Percentiles rank a stretch among this genome's conserved stretches.
Evolutionary conservation across 352 stramenopile species (phyloP).

Genomic region (Phytophthora pinifolia): DNA sequence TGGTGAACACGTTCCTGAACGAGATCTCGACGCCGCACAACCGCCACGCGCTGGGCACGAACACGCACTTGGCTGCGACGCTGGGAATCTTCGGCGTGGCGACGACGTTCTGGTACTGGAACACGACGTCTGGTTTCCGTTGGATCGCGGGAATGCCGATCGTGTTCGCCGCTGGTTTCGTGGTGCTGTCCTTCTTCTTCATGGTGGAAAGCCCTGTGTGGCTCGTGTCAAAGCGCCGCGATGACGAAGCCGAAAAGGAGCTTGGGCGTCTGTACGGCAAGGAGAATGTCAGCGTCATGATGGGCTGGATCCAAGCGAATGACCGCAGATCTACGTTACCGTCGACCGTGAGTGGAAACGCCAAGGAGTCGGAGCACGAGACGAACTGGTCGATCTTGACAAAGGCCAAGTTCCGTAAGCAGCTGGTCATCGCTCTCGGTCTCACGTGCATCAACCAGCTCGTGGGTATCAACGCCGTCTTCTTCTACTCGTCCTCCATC

Average conservation of each 20-base stretch:
- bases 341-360: slow-evolving; percentile 17
- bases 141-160: slow-evolving; percentile 44
- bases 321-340: slow-evolving; percentile 21
- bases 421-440: slow-evolving; percentile 38
- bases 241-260: slow-evolving; percentile 26
- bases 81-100: slow-evolving; percentile 41
- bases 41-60: slow-evolving; percentile 32
- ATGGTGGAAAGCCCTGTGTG: slow-evolving; percentile 47
- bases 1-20: slow-evolving; percentile 38
- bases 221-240: slow-evolving; percentile 33
- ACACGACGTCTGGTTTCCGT: slow-evolving; percentile 44
- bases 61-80: slow-evolving; percentile 42
- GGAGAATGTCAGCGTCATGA: slow-evolving; percentile 28
- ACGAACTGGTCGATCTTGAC: slow-evolving; percentile 17
- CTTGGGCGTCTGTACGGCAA: slow-evolving; percentile 37
- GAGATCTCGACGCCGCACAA: slow-evolving; percentile 47
- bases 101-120: slow-evolving; percentile 48
- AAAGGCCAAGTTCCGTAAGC: slow-evolving; percentile 28
- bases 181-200: slow-evolving; percentile 27
- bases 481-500: slow-evolving; percentile 61
- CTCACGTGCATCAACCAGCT: slow-evolving; percentile 47
- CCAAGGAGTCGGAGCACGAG: slow-evolving; percentile 13
- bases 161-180: slow-evolving; percentile 24
- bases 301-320: slow-evolving; percentile 28
- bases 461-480: slow-evolving; percentile 62